Conservation (phyloP, 257 asterid species). For the Solanum rostratum region DNA sequence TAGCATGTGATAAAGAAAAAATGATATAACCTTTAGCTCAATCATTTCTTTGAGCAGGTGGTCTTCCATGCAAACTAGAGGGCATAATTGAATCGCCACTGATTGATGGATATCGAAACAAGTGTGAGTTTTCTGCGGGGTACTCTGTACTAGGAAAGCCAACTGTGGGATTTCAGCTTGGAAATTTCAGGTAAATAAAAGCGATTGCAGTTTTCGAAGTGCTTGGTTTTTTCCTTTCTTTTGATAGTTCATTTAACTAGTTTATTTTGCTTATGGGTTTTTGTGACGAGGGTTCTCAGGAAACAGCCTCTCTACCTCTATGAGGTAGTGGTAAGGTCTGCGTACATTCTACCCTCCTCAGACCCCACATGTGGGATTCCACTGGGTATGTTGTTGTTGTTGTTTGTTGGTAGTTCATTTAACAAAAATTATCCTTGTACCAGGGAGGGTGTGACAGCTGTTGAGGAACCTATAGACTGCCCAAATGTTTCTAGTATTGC, state of each 20-base stretch:
- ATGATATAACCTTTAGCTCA: neutral
- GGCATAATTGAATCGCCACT: constrained; percentile 76
- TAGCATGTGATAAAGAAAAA: neutral
- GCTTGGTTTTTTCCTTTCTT: neutral
- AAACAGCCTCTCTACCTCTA: no score
- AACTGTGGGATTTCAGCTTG: constrained; percentile 87
- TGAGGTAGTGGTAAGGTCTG: no score
- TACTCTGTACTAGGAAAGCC: constrained; percentile 70
- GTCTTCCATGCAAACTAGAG: constrained; percentile 92
- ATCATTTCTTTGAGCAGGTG: constrained; percentile 46
- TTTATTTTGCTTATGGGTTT: no score
- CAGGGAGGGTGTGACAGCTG: constrained; percentile 99
- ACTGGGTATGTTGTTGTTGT: no score
- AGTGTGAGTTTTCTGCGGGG: constrained; percentile 96
- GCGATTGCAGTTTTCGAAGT: neutral
- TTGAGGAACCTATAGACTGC: constrained; percentile 84
- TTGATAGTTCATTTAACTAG: neutral
- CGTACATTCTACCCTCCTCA: no score
- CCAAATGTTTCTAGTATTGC: constrained; percentile 75
- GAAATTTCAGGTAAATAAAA: constrained; percentile 75
- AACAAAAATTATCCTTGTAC: neutral
- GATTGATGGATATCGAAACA: constrained; percentile 85
- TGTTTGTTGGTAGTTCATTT: neutral
- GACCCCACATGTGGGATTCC: no score
- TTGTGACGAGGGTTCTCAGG: no score